phyloP scores from a whole-genome alignment of 768 basidiomycete genomes.

The Stropharia rugosoannulata region DNA sequence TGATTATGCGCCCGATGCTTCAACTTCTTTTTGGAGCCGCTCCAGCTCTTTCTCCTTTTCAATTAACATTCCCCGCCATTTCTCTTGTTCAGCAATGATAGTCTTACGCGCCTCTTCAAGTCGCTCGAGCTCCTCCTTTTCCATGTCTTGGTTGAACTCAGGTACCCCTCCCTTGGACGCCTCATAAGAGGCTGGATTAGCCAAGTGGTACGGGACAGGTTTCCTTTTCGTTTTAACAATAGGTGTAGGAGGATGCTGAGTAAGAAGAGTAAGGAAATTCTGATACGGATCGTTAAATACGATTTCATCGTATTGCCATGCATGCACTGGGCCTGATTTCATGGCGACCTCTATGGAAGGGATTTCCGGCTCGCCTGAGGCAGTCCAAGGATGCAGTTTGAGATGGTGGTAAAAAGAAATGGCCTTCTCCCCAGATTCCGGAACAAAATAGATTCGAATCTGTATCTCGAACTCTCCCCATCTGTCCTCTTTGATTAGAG shows the following conservation, averaged over 20 bases:
- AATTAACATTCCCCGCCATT: conserved; percentile 62
- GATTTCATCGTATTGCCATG: conserved; percentile 99
- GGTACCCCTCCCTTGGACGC: conserved; percentile 69
- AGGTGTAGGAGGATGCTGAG: conserved; percentile 79
- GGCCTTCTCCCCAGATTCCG: conserved; percentile 90
- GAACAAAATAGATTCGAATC: conserved; percentile 86
- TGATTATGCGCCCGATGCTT: conserved; percentile 8
- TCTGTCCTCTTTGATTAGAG: conserved; percentile 32
- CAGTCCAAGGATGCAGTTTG: conserved; percentile 90
- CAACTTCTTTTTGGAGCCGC: conserved; percentile 60
- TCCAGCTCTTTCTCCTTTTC: conserved; percentile 85
- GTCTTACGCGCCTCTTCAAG: conserved; percentile 74
- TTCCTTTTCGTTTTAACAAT: conserved; percentile 62
- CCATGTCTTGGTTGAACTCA: conserved; percentile 86
- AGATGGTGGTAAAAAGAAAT: conserved; percentile 89
- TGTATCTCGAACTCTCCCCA: conserved; percentile 99
- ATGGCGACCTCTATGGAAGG: conserved; percentile 66
- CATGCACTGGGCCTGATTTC: conserved; percentile 79
- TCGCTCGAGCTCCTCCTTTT: conserved; percentile 79
- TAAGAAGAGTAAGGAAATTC: conserved; percentile 79
- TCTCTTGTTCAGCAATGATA: conserved; percentile 75
- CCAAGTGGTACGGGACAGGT: conserved; percentile 72
- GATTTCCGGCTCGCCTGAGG: conserved; percentile 60
- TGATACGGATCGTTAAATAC: conserved; percentile 94
- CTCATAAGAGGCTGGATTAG: conserved; percentile 61